phyloP scores from a whole-genome alignment of 108 stramenopile species.

The Fragilaria radians region DNA sequence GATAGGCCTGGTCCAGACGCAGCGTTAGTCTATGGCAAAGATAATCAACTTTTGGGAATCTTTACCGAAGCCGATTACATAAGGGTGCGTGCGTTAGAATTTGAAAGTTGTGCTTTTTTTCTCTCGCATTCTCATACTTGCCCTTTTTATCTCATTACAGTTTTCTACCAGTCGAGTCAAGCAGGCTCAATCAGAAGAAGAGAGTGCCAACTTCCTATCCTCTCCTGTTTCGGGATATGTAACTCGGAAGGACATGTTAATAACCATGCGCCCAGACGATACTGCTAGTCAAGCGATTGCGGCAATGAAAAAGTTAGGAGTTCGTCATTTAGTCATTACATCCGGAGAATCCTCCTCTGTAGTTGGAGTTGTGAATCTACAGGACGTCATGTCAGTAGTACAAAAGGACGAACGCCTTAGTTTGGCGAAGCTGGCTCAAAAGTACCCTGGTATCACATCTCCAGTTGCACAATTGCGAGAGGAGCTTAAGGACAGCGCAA shows the following conservation, averaged over 20 bases:
- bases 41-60: conserved; percentile 58
- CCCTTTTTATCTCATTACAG: conserved; percentile 12
- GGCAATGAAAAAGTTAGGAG: conserved; percentile 59
- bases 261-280: conserved; percentile 39
- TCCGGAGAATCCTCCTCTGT: conserved; percentile 39
- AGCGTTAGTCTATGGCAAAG: conserved; percentile 57
- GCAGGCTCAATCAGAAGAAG: conserved; percentile 45
- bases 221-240: conserved; percentile 63
- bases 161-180: conserved; percentile 62
- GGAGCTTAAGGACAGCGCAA: conserved; percentile 69
- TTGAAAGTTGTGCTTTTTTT: not conserved
- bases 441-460: conserved; percentile 60
- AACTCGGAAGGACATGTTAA: conserved; percentile 49
- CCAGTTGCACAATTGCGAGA: conserved; percentile 73
- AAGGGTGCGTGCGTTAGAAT: conserved; percentile 17
- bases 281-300: conserved; percentile 73
- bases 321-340: conserved; percentile 69
- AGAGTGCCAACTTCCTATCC: conserved; percentile 60
- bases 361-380: conserved; percentile 71
- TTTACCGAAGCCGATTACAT: conserved; percentile 94
- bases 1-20: conserved; percentile 35
- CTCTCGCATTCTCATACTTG: conserved; percentile 1
- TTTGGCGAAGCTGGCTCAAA: conserved; percentile 46
- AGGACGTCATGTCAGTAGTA: conserved; percentile 69
- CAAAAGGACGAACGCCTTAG: conserved; percentile 76